Evolutionary conservation across 345 rosid species (phyloP).

Genomic region (Arabidopsis arenosa): DNA sequence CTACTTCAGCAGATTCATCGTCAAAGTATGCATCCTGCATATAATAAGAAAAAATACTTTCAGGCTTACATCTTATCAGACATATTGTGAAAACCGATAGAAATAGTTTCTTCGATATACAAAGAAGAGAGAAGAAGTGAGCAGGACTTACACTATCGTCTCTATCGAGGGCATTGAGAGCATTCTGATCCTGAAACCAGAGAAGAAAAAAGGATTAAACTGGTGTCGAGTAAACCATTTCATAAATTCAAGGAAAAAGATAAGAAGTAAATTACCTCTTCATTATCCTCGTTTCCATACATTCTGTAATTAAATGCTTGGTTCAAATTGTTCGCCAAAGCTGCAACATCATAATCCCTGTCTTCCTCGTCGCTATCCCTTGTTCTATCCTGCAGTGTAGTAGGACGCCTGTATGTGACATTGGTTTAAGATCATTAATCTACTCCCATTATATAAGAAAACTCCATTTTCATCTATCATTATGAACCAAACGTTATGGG

Average conservation of each 20-base stretch:
- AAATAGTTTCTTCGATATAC: slow-evolving; percentile 1
- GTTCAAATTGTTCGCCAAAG: slow-evolving; percentile 87
- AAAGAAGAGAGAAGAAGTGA: not conserved
- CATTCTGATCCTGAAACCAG: slow-evolving; percentile 65
- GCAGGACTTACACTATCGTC: slow-evolving; percentile 70
- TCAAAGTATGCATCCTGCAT: slow-evolving; percentile 92
- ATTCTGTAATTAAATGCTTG: slow-evolving; percentile 92
- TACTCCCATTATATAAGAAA: not conserved
- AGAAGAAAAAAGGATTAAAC: slow-evolving; percentile 13
- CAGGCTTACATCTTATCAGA: not conserved
- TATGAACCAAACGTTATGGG: slow-evolving; percentile 12
- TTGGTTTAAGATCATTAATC: slow-evolving; percentile 20
- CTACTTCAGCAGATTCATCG: slow-evolving; percentile 93
- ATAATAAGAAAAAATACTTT: slow-evolving; percentile 7
- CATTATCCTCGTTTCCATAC: slow-evolving; percentile 80
- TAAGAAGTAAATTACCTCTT: slow-evolving; percentile 61
- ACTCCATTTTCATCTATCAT: not conserved
- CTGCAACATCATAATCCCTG: slow-evolving; percentile 92
- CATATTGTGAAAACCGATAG: slow-evolving; percentile 19
- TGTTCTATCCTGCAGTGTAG: slow-evolving; percentile 88
- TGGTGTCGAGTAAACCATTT: slow-evolving; percentile 15
- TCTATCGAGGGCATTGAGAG: slow-evolving; percentile 70
- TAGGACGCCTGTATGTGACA: slow-evolving; percentile 77
- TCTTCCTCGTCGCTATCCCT: slow-evolving; percentile 96
- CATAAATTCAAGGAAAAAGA: not conserved